These are phyloP conservation scores for Aspergillus brunneoviolaceus DNA, from an alignment of 2,329 filamentous ascomycete species.

Conservation along the genomic window DNA sequence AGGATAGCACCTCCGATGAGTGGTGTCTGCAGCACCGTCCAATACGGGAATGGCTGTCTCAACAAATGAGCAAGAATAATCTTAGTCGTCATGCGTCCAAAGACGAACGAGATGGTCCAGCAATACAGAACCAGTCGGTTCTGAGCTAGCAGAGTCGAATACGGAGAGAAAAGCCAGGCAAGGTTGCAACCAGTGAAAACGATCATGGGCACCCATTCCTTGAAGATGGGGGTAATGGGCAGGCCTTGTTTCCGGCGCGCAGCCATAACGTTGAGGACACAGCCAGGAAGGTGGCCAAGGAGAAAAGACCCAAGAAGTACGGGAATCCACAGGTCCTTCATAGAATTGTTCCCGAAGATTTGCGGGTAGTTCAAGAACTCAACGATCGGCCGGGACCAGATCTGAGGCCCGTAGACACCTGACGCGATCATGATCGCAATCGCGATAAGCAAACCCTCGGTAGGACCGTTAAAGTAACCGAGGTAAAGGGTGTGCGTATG, in stretches of 20 bases:
- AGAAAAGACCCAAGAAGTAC: constrained; percentile 66
- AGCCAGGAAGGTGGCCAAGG: constrained; percentile 78
- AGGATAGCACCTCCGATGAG: constrained; percentile 81
- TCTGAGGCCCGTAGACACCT: constrained; percentile 80
- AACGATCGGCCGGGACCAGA: constrained; percentile 77
- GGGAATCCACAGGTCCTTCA: constrained; percentile 85
- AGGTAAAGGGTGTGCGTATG: constrained; percentile 97
- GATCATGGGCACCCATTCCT: constrained; percentile 90
- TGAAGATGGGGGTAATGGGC: constrained; percentile 76
- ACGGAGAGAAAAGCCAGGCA: constrained; percentile 85
- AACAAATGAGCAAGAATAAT: constrained; percentile 97
- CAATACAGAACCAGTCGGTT: constrained; percentile 93
- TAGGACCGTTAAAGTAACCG: constrained; percentile 94
- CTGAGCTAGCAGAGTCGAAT: constrained; percentile 75
- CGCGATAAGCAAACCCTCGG: constrained; percentile 89
- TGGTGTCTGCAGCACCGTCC: constrained; percentile 87
- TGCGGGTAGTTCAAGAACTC: constrained; percentile 65
- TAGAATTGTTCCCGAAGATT: constrained; percentile 67
- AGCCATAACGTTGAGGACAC: constrained; percentile 78
- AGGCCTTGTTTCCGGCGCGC: constrained; percentile 71
- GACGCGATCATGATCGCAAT: constrained; percentile 82
- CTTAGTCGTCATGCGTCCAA: constrained; percentile 97
- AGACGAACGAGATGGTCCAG: constrained; percentile 92
- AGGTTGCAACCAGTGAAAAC: constrained; percentile 74
- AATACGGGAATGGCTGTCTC: constrained; percentile 91